Evolutionary conservation across 176 grass and related monocot species (phyloP), one percentile per base, ranked within the genome.

Genomic region (Eremochloa ophiuroides): DNA sequence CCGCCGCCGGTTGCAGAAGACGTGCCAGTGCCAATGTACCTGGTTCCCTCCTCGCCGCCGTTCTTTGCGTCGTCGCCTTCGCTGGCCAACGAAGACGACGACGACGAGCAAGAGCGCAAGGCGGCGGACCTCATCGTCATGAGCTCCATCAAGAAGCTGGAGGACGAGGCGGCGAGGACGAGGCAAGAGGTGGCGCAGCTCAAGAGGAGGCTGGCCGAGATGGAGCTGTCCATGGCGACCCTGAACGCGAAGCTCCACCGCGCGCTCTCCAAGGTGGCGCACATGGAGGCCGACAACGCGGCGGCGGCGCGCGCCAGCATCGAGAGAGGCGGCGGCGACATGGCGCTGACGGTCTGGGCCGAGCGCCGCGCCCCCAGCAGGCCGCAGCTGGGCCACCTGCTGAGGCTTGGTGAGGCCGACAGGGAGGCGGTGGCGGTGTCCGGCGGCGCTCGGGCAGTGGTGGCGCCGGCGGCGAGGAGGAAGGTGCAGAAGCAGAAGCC

Each of bases 401-500:
- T 98, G 41, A 88, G 84, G 42, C 79, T 94, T 14, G 67, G 65
- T 25, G 91, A 93, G 11, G 74, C 56, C 0, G 85, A 72, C 9
- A 71, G 73, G 40, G 88, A 84, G 22, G 85, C 65, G 8, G 73
- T 74, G 10, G 13, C 85, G 73, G 22, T 59, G 55, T 15, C 22
- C 8, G 39, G 29, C 30, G 53, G 56, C 2, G 64, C 26, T 26
- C 42, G 42, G 69, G 42, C 26, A 1, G 75, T 66, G 29, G 42
- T 8, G 53, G 41, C 55, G 71, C 27, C 22, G 41, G 55, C 22
- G 41, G 55, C 27, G 28, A 76, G 41, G 77, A 87, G 71, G 76
- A 93, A 91, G 77, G 23, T 35, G 80, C 84, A 75, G 77, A 89
- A 97, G 92, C 81, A 81, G 78, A 98, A 94, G 72, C 90, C 95